phyloP scores from a whole-genome alignment of 371 early-diverging fungal genomes.

The Syncephalastrum monosporum region DNA sequence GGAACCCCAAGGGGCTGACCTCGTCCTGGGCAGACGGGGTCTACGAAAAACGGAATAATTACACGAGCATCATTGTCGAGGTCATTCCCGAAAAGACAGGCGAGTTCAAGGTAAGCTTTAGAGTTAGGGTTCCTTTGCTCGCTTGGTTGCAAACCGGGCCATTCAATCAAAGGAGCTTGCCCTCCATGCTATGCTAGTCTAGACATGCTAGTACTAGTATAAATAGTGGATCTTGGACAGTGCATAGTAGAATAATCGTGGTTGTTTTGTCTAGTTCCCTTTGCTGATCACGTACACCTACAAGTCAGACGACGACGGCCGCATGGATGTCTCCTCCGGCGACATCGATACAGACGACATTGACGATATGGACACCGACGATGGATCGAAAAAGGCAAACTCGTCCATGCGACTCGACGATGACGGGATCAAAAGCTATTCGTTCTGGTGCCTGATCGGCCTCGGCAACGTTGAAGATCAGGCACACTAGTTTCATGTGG shows the following conservation, averaged over 20 bases:
- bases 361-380: conserved; percentile 23
- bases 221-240: too few relatives aligned
- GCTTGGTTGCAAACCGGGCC: too few relatives aligned
- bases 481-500: too few relatives aligned
- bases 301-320: conserved; percentile 52
- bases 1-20: conserved; percentile 18
- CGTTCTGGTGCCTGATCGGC: conserved; percentile 69
- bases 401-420: conserved; percentile 35
- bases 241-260: background rate
- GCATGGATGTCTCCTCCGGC: conserved; percentile 47
- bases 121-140: background rate
- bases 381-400: conserved; percentile 31
- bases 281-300: conserved; percentile 61
- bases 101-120: conserved; percentile 46
- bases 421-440: conserved; percentile 45
- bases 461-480: conserved; percentile 40
- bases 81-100: conserved; percentile 51
- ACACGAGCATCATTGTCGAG: conserved; percentile 59
- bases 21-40: conserved; percentile 49
- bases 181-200: background rate
- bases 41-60: conserved; percentile 59
- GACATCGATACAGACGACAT: conserved; percentile 40
- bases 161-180: too few relatives aligned
- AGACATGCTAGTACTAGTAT: too few relatives aligned
- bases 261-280: conserved; percentile 53